Base-by-base conservation (phyloP, 768 basidiomycete genomes). In the Lepiota brunneoincarnata region DNA sequence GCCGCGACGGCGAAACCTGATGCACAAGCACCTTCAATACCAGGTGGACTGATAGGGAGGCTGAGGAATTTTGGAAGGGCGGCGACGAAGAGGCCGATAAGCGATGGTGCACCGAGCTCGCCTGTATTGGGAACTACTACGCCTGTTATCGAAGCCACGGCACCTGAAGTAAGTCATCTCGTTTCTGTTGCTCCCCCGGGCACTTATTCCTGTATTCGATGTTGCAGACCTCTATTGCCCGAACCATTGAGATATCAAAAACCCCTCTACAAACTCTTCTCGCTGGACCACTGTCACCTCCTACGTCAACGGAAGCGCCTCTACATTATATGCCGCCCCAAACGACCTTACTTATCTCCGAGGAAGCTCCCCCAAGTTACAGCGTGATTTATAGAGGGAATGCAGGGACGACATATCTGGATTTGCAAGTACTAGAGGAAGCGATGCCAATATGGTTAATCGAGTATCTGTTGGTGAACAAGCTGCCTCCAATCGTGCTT, bases 361-460 rank as follows among this genome's bases (percentile, higher is more conserved):
- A 96, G 64, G 94, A 96, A 65, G 81, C 77, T 4, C 72, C 80
- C 20, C 83, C 82, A 2, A 86, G 86, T 23, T 95, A 89, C 82
- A 79, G 76, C 2, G 85, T 81, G 2, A 71, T 92, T 1, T 98
- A 95, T 63, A 78, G 91, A 31, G 86, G 91, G 2, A 79, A 79
- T 23, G 83, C 88, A 2, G 75, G 83, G 6, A 82, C 75, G 49
- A 74, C 74, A 1, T 67, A 72, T 26, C 54, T 72, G 26, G 78
- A 80, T 50, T 34, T 71, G 5, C 67, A 67, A 4, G 59, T 58
- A 12, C 73, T 98, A 34, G 94, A 97, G 69, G 81, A 84, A 61
- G 77, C 72, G 36, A 83, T 93, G 76, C 96, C 96, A 2, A 63
- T 85, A 59, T 98, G 96, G 96, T 71, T 97, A 44, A 72, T 93